Evolutionary conservation across 1,284 basidiomycete species (phyloP).

Genomic region (Papiliotrema fonsecae): DNA sequence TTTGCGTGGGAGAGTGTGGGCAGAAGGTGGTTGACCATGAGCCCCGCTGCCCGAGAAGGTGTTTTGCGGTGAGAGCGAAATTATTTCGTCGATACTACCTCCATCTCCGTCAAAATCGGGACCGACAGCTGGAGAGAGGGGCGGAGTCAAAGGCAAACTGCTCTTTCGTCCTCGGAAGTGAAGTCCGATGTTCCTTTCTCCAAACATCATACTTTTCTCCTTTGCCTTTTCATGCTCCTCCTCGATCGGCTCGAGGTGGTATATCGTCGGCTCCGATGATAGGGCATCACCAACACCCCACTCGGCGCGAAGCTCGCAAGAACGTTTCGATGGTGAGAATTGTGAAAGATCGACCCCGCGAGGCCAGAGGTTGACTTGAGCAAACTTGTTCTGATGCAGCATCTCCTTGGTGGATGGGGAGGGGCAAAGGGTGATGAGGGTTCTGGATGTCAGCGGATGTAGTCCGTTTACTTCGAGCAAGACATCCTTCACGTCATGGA

Average conservation of each 20-base stretch:
- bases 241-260: neutral
- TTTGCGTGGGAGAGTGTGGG: constrained; percentile 17
- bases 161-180: constrained; percentile 38
- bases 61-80: neutral
- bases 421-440: constrained; percentile 53
- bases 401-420: constrained; percentile 53
- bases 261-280: neutral
- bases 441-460: constrained; percentile 41
- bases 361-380: constrained; percentile 54
- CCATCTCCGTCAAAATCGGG: constrained; percentile 9
- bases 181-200: constrained; percentile 15
- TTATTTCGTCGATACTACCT: neutral
- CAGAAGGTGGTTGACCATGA: too few relatives aligned
- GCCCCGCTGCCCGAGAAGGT: too few relatives aligned
- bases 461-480: neutral
- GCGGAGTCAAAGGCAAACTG: constrained; percentile 41
- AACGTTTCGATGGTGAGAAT: constrained; percentile 50
- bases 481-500: neutral
- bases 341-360: constrained; percentile 51
- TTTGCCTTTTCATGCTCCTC: too few relatives aligned
- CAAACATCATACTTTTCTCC: too few relatives aligned
- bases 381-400: constrained; percentile 51
- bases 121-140: constrained; percentile 26
- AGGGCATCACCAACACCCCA: constrained; percentile 49
- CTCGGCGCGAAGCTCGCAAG: constrained; percentile 43